phyloP scores from a whole-genome alignment of 176 grass and related monocot species.

The Areca catechu region DNA sequence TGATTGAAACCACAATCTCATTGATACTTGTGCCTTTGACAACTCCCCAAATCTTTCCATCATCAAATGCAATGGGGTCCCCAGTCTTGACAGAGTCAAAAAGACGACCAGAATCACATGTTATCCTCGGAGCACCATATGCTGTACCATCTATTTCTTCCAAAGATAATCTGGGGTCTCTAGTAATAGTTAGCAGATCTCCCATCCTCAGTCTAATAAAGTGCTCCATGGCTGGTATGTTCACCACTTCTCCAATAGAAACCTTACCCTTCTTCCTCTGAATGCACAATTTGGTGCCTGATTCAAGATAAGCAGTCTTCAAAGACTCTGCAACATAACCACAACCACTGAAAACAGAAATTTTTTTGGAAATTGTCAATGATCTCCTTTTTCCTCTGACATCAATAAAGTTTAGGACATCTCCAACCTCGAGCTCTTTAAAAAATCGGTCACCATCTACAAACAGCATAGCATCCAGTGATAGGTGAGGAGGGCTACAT shows the following conservation, averaged over 20 bases:
- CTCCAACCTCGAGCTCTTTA: not conserved
- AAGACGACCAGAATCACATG: conserved; percentile 8
- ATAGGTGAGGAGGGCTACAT: not conserved
- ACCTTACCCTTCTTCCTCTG: conserved; percentile 5
- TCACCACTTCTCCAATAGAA: conserved; percentile 6
- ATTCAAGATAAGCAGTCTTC: conserved; percentile 3
- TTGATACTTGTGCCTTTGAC: conserved; percentile 3
- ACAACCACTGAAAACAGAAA: not conserved
- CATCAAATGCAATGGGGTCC: conserved; percentile 21
- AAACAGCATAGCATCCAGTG: conserved; percentile 5
- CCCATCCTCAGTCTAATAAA: conserved; percentile 6
- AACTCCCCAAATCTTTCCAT: conserved; percentile 20
- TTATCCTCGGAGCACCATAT: conserved; percentile 6
- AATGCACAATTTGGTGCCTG: conserved; percentile 13
- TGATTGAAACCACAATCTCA: conserved; percentile 12
- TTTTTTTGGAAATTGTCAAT: not conserved
- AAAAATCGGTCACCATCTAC: conserved; percentile 9
- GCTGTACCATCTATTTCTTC: not conserved
- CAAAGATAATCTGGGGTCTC: conserved; percentile 1
- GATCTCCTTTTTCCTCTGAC: conserved; percentile 5
- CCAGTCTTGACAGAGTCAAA: conserved; percentile 13
- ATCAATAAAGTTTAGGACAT: conserved; percentile 12
- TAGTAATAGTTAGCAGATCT: conserved; percentile 16
- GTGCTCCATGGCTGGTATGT: conserved; percentile 2
- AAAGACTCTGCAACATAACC: conserved; percentile 14